Percentiles rank a stretch among this genome's conserved stretches.
These are phyloP conservation scores for Daedaleopsis nitida DNA, from an alignment of 768 basidiomycete species.

Conservation along the genomic window DNA sequence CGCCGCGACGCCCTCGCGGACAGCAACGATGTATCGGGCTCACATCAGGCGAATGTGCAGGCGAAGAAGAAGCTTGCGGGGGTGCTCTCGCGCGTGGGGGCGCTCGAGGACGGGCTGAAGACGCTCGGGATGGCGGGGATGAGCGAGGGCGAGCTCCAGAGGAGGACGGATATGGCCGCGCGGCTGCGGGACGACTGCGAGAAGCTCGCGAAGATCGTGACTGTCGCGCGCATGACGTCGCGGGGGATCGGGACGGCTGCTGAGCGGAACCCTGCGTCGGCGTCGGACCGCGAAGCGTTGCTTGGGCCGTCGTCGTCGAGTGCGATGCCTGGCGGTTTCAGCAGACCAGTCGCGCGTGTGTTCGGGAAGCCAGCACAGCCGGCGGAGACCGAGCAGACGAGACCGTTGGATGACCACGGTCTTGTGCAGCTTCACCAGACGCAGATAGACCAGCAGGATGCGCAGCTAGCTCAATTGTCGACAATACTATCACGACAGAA, in stretches of 20 bases:
- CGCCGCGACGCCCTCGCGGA: conserved; percentile 84
- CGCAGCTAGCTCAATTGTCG: conserved; percentile 76
- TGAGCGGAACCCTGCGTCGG: conserved; percentile 45
- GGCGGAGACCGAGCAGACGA: conserved; percentile 81
- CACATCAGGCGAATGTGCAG: conserved; percentile 79
- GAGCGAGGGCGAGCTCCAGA: conserved; percentile 89
- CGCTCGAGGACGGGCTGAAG: conserved; percentile 68
- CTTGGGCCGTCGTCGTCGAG: conserved; percentile 40
- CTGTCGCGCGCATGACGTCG: conserved; percentile 62
- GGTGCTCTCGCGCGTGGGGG: conserved; percentile 71
- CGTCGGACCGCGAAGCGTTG: conserved; percentile 66
- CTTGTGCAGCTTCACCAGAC: conserved; percentile 76
- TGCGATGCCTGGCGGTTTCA: conserved; percentile 29
- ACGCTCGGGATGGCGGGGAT: conserved; percentile 69
- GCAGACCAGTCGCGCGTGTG: conserved; percentile 65
- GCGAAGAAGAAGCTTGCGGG: conserved; percentile 86
- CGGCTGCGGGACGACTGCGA: conserved; percentile 89
- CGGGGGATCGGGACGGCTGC: conserved; percentile 39
- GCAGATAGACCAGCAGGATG: conserved; percentile 84
- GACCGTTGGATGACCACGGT: conserved; percentile 85
- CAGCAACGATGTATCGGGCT: conserved; percentile 68
- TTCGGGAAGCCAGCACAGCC: conserved; percentile 70
- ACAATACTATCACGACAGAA: conserved; percentile 83
- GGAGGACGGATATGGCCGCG: conserved; percentile 88
- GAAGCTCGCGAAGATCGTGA: conserved; percentile 84